Evolutionary conservation across 108 stramenopile species (phyloP).

Genomic region (Skeletonema grethae): DNA sequence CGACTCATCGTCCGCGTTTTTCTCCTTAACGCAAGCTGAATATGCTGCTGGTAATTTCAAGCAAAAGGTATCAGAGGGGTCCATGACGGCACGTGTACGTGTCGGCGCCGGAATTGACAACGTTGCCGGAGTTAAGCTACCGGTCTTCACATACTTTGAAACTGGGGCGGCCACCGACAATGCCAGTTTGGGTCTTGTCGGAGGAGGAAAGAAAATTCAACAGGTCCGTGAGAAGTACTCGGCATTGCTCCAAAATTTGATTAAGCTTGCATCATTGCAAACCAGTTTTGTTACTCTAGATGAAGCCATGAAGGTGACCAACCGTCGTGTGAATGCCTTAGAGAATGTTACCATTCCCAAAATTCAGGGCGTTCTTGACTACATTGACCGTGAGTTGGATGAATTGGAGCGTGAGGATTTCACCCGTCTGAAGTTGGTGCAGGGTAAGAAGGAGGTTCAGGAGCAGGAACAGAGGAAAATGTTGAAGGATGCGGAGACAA

Average conservation of each 20-base stretch:
- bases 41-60: constrained; percentile 98
- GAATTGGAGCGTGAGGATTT: constrained; percentile 99
- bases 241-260: constrained; percentile 80
- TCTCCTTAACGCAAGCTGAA: constrained; percentile 96
- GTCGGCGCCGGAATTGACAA: constrained; percentile 93
- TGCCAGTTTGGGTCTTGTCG: constrained; percentile 91
- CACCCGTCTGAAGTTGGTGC: constrained; percentile 96
- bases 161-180: constrained; percentile 88
- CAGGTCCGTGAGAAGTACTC: constrained; percentile 92
- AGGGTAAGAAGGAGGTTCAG: constrained; percentile 80
- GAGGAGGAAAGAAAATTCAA: constrained; percentile 95
- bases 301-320: constrained; percentile 97
- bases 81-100: constrained; percentile 85
- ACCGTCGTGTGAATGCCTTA: constrained; percentile 97
- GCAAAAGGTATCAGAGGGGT: constrained; percentile 91
- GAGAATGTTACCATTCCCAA: constrained; percentile 99
- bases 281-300: constrained; percentile 96
- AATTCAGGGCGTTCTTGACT: constrained; percentile 88
- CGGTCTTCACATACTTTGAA: constrained; percentile 96
- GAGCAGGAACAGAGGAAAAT: constrained; percentile 38
- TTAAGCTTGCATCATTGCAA: constrained; percentile 97
- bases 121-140: constrained; percentile 98
- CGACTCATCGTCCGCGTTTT: constrained; percentile 87
- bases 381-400: constrained; percentile 96
- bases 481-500: constrained; percentile 34